Evolutionary conservation across 1,284 basidiomycete species (phyloP).

Genomic region (Schizophyllum commune): DNA sequence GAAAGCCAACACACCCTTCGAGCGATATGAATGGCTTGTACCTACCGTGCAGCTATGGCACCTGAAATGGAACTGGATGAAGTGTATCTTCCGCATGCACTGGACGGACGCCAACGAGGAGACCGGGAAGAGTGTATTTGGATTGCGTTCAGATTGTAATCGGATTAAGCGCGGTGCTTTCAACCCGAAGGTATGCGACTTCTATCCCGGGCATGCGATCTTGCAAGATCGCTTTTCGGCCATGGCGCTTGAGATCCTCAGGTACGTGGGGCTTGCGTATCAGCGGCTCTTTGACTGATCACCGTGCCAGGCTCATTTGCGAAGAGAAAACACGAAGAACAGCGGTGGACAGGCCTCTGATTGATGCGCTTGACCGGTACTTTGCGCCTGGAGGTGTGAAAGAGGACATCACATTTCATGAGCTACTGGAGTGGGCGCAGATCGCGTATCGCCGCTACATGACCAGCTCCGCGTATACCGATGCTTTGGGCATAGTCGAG

Average conservation of each 20-base stretch:
- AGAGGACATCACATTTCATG: neutral
- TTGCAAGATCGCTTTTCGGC: slow-evolving; percentile 11
- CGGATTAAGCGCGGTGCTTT: slow-evolving; percentile 5
- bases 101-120: slow-evolving; percentile 2
- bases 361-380: neutral
- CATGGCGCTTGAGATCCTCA: slow-evolving; percentile 3
- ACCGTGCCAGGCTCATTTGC: neutral
- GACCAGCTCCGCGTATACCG: too few species aligned
- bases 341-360: neutral
- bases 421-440: neutral
- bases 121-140: slow-evolving; percentile 4
- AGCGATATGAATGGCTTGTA: slow-evolving; percentile 5
- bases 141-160: slow-evolving; percentile 1
- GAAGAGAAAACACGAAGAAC: neutral
- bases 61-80: slow-evolving; percentile 8
- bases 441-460: slow-evolving; percentile 3
- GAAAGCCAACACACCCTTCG: slow-evolving; percentile 1
- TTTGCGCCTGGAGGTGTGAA: neutral
- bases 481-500: too few species aligned
- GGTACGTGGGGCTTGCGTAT: slow-evolving; percentile 1
- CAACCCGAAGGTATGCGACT: slow-evolving; percentile 12
- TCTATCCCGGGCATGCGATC: slow-evolving; percentile 12
- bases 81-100: slow-evolving; percentile 6
- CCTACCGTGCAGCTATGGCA: slow-evolving; percentile 9
- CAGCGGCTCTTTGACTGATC: neutral